Evolutionary conservation across 306 rosid genomes (phyloP).

Genomic region (Vachellia pachyceras): DNA sequence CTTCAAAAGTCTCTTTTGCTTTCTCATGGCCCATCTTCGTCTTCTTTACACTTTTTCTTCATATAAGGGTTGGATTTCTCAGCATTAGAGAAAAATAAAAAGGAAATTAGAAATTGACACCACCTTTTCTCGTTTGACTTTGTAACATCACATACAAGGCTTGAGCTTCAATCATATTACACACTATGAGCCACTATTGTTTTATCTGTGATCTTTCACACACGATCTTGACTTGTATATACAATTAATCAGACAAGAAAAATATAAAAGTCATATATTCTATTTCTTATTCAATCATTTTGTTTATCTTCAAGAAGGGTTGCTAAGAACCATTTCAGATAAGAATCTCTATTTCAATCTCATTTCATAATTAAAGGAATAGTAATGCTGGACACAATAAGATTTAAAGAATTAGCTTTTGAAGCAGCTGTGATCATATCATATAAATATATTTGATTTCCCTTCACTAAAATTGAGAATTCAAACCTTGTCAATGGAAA

Average conservation of each 20-base stretch:
- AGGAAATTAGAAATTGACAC: neutral
- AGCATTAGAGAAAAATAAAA: neutral
- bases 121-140: slow-evolving; percentile 7
- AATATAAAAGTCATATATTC: neutral
- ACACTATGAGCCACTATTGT: neutral
- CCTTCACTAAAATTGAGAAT: too few relatives aligned
- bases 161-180: slow-evolving; percentile 9
- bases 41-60: slow-evolving; percentile 5
- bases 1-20: slow-evolving; percentile 8
- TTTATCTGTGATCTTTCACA: neutral
- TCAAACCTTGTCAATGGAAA: neutral
- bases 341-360: neutral
- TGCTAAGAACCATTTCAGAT: neutral
- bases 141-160: neutral
- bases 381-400: neutral
- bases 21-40: slow-evolving; percentile 24
- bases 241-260: neutral
- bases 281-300: neutral
- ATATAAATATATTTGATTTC: too few relatives aligned
- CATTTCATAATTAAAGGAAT: neutral
- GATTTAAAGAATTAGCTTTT: neutral
- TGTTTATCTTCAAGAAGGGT: neutral
- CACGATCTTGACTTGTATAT: neutral
- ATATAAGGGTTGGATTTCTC: neutral
- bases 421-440: neutral